A percentile compares a stretch with the other conserved stretches of the same genome.
Evolutionary conservation across 2,329 filamentous ascomycete genomes (phyloP).

Genomic region (Bipolaris oryzae): DNA sequence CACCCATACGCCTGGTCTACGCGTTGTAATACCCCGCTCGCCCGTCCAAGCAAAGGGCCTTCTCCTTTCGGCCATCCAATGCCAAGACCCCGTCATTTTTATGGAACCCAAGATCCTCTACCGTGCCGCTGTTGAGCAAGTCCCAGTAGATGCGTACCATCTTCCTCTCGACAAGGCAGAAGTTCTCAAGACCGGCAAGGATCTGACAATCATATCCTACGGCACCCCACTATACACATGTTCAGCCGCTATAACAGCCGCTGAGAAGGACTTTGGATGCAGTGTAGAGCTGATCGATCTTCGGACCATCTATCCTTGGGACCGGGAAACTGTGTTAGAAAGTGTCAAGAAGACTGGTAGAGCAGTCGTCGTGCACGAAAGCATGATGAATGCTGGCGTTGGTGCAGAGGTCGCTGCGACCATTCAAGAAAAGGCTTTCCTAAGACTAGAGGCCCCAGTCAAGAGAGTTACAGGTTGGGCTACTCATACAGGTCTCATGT

Average conservation of each 20-base stretch:
- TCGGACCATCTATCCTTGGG: slow-evolving; percentile 90
- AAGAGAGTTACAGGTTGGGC: slow-evolving; percentile 88
- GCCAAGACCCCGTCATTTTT: slow-evolving; percentile 86
- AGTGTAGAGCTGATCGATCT: slow-evolving; percentile 86
- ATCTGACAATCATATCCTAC: slow-evolving; percentile 86
- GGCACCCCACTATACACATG: slow-evolving; percentile 89
- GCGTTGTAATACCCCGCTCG: slow-evolving; percentile 84
- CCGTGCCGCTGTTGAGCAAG: slow-evolving; percentile 88
- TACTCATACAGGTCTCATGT: slow-evolving; percentile 79
- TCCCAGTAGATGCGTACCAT: slow-evolving; percentile 79
- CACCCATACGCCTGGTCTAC: slow-evolving; percentile 82
- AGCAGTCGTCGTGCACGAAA: slow-evolving; percentile 88
- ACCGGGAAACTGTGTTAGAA: slow-evolving; percentile 76
- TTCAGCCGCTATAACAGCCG: slow-evolving; percentile 74
- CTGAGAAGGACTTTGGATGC: slow-evolving; percentile 75
- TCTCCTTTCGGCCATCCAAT: slow-evolving; percentile 74
- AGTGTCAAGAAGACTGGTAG: slow-evolving; percentile 88
- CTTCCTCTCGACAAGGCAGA: slow-evolving; percentile 87
- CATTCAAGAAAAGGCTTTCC: slow-evolving; percentile 85
- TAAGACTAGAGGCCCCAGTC: slow-evolving; percentile 83
- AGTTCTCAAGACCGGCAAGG: slow-evolving; percentile 76
- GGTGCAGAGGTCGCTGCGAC: slow-evolving; percentile 88
- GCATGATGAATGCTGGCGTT: slow-evolving; percentile 87
- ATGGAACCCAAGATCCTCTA: slow-evolving; percentile 96
- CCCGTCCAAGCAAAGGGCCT: slow-evolving; percentile 89